Evolutionary conservation across 345 rosid species (phyloP).

Genomic region (Garcia nutans): DNA sequence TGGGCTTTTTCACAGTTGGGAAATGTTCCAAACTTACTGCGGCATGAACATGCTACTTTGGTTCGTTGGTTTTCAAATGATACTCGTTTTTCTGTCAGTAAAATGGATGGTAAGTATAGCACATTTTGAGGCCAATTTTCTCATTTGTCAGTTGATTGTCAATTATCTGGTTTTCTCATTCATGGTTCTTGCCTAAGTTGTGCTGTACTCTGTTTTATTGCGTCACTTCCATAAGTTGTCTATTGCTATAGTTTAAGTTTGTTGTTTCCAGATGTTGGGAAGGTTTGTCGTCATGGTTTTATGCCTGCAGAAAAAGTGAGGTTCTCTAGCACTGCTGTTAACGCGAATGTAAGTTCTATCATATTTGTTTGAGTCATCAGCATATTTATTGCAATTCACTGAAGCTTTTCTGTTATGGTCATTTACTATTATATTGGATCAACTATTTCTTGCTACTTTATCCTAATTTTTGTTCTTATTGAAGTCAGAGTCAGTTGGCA

Average conservation of each 20-base stretch:
- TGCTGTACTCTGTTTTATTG: not conserved
- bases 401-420: conserved; percentile 4
- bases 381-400: not conserved
- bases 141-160: not conserved
- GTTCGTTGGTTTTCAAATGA: conserved; percentile 60
- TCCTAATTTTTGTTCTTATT: not conserved
- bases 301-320: conserved; percentile 34
- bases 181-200: conserved; percentile 1
- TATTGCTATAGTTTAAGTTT: conserved; percentile 8
- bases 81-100: conserved; percentile 35
- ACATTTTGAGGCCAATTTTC: not conserved
- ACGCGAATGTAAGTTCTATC: conserved; percentile 42
- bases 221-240: not conserved
- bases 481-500: not conserved
- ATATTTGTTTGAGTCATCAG: not conserved
- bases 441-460: not conserved
- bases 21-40: conserved; percentile 47
- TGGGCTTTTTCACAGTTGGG: conserved; percentile 49
- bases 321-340: conserved; percentile 28
- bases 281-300: conserved; percentile 23
- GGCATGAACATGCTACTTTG: conserved; percentile 49
- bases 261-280: conserved; percentile 48
- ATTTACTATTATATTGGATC: not conserved
- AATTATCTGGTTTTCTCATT: not conserved
- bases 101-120: conserved; percentile 47